Conservation (phyloP, 2,329 filamentous ascomycete genomes). For the Byssoonygena ceratinophila region DNA sequence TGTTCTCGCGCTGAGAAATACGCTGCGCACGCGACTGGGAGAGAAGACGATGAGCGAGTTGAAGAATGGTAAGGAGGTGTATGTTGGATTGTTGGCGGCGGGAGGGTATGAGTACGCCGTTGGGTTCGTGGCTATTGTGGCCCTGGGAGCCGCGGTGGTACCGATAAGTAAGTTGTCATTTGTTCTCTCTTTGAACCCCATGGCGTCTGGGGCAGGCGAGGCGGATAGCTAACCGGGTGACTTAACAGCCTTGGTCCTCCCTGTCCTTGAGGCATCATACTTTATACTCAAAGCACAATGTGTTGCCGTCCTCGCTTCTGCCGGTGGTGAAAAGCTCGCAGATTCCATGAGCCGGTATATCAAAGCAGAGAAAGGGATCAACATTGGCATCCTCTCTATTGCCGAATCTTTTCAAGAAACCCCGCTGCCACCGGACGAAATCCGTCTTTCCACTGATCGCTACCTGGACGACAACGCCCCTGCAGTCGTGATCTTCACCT, state of each 20-base stretch:
- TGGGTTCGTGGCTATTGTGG: conserved; percentile 40
- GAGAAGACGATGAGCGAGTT: conserved; percentile 15
- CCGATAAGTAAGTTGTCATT: conserved; percentile 27
- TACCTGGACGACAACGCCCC: conserved; percentile 22
- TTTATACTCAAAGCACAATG: conserved; percentile 35
- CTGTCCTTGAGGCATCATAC: conserved; percentile 36
- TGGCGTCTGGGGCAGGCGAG: no score
- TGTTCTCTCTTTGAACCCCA: not conserved
- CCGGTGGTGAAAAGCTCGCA: conserved; percentile 22
- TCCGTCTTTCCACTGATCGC: conserved; percentile 19
- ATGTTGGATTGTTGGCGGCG: conserved; percentile 37
- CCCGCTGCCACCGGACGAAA: conserved; percentile 6
- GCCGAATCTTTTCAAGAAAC: not conserved
- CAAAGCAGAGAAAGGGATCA: conserved; percentile 25
- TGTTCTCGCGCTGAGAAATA: conserved; percentile 14
- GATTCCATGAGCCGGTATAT: conserved; percentile 22
- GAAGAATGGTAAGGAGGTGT: conserved; percentile 17
- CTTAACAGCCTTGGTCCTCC: conserved; percentile 28
- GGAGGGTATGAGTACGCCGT: conserved; percentile 42
- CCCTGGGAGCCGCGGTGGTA: conserved; percentile 39
- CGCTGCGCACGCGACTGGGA: conserved; percentile 8
- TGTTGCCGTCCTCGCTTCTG: conserved; percentile 32
- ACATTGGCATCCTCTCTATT: conserved; percentile 10
- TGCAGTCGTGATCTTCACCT: conserved; percentile 22
- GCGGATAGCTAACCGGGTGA: no score